phyloP scores from a whole-genome alignment of 2,329 filamentous ascomycete species.

The Pseudogymnoascus sp. region DNA sequence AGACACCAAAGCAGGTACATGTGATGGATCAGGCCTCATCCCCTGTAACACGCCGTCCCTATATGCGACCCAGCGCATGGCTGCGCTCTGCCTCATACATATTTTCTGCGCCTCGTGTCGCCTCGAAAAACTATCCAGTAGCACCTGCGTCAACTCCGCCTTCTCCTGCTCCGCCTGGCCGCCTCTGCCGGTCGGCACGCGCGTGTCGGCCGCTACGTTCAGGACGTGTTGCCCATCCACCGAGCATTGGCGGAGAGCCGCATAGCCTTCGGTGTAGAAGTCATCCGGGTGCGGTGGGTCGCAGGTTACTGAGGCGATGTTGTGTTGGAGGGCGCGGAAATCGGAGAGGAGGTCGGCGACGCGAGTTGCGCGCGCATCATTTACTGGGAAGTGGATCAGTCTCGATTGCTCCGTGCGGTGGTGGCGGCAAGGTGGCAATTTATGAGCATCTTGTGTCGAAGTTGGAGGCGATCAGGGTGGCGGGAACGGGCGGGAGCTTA shows the following conservation, averaged over 20 bases:
- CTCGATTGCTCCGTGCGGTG: conserved; percentile 1
- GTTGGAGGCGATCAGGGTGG: background rate
- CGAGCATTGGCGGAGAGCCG: conserved; percentile 53
- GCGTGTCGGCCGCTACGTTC: conserved; percentile 56
- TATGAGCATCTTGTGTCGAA: background rate
- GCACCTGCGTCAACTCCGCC: conserved; percentile 56
- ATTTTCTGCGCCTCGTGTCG: conserved; percentile 60
- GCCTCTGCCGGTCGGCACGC: conserved; percentile 46
- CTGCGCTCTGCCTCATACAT: conserved; percentile 52
- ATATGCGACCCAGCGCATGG: conserved; percentile 52
- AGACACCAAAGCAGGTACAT: conserved; percentile 43
- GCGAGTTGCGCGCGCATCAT: conserved; percentile 50
- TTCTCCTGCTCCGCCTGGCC: conserved; percentile 53
- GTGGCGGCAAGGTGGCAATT: conserved; percentile 2
- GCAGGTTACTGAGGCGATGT: conserved; percentile 50
- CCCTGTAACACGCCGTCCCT: conserved; percentile 48
- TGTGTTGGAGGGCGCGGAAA: conserved; percentile 55
- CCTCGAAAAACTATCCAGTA: conserved; percentile 53
- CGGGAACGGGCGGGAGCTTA: conserved; percentile 10
- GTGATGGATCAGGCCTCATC: conserved; percentile 39
- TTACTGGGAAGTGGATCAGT: conserved; percentile 39
- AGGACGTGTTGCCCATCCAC: conserved; percentile 58
- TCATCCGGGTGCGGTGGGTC: conserved; percentile 50
- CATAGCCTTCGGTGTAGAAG: conserved; percentile 58
- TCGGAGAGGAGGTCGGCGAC: conserved; percentile 57